phyloP scores from a whole-genome alignment of 2,329 filamentous ascomycete genomes.

The Alternaria panax region DNA sequence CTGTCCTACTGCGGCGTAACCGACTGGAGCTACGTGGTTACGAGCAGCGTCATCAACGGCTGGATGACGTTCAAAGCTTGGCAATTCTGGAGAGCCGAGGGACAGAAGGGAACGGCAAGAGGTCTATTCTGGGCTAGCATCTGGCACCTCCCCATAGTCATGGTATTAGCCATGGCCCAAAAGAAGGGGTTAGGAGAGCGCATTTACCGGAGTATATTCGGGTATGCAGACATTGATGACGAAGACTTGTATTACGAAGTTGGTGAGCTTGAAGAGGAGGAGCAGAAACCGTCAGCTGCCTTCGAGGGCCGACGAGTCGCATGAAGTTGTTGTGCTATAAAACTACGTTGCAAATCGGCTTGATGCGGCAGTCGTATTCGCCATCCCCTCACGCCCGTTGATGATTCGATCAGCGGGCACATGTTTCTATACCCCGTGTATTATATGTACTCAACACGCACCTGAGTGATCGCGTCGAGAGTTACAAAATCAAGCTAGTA shows the following conservation, averaged over 20 bases:
- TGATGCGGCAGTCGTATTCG: not conserved
- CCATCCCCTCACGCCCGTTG: not conserved
- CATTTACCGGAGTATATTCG: slow-evolving; percentile 42
- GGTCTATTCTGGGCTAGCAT: slow-evolving; percentile 97
- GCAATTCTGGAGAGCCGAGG: slow-evolving; percentile 79
- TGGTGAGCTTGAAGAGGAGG: slow-evolving; percentile 35
- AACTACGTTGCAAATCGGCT: not conserved
- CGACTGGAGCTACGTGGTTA: slow-evolving; percentile 82
- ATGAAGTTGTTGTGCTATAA: slow-evolving; percentile 10
- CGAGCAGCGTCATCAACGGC: slow-evolving; percentile 80
- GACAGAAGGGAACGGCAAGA: slow-evolving; percentile 79
- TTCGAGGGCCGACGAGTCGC: slow-evolving; percentile 14
- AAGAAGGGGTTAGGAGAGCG: slow-evolving; percentile 75
- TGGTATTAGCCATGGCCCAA: slow-evolving; percentile 88
- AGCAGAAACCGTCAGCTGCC: slow-evolving; percentile 19
- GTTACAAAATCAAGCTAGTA: slow-evolving; percentile 18
- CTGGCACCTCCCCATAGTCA: slow-evolving; percentile 89
- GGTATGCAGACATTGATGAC: slow-evolving; percentile 40
- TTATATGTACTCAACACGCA: slow-evolving; percentile 36
- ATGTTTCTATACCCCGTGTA: slow-evolving; percentile 32
- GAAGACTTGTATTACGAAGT: slow-evolving; percentile 46
- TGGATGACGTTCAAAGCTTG: slow-evolving; percentile 86
- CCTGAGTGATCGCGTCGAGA: slow-evolving; percentile 22
- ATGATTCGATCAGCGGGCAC: slow-evolving; percentile 16
- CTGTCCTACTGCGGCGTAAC: slow-evolving; percentile 83